Conservation (phyloP, 2,329 filamentous ascomycete genomes). For the Trichophyton schoenleinii region DNA sequence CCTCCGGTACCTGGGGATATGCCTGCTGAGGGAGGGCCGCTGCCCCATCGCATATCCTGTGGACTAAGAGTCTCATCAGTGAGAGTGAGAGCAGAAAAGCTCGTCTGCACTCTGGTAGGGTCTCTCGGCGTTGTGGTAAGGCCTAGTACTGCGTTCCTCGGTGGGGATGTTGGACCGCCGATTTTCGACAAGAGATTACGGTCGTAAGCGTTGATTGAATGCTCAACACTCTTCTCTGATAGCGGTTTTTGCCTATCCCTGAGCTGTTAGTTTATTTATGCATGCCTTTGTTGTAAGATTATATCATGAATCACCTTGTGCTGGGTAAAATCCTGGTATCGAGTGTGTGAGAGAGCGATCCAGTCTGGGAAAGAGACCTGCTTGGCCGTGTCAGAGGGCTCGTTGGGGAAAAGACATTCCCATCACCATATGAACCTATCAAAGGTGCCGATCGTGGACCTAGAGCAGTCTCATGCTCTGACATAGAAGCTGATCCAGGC, state of each 20-base stretch:
- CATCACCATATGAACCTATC: not conserved
- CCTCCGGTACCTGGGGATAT: conserved; percentile 30
- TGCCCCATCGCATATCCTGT: conserved; percentile 23
- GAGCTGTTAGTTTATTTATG: not conserved
- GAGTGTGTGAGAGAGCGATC: not conserved
- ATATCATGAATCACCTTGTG: not conserved
- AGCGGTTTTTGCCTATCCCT: conserved; percentile 43
- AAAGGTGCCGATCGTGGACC: not conserved
- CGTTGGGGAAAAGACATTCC: not conserved
- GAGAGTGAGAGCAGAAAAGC: conserved; percentile 11
- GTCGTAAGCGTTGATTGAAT: conserved; percentile 50
- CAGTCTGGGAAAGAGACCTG: not conserved
- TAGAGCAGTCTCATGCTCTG: not conserved
- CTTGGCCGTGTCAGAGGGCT: not conserved
- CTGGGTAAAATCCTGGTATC: not conserved
- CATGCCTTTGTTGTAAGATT: not conserved
- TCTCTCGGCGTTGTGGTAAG: conserved; percentile 20
- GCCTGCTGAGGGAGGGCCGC: conserved; percentile 29
- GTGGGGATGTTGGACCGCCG: conserved; percentile 46
- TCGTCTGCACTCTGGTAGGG: conserved; percentile 22
- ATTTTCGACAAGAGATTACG: conserved; percentile 51
- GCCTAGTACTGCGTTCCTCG: conserved; percentile 28
- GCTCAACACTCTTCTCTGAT: conserved; percentile 44
- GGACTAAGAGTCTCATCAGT: conserved; percentile 12
- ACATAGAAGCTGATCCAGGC: not conserved